phyloP scores from a whole-genome alignment of 192 early-diverging fungal genomes.

The Backusella liffmaniae region DNA sequence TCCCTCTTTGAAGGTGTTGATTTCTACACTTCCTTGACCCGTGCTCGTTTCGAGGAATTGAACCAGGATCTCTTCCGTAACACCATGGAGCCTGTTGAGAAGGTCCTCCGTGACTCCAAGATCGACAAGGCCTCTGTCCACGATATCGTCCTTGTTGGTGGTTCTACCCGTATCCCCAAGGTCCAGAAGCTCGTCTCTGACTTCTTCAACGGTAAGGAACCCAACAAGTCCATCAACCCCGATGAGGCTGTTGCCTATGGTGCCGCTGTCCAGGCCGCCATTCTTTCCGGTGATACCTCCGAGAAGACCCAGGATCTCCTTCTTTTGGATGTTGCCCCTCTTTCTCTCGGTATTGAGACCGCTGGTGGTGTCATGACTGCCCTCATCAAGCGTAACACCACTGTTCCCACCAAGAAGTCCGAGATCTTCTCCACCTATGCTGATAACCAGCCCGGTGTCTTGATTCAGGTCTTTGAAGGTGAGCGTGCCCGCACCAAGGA shows the following conservation, averaged over 20 bases:
- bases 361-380: constrained; percentile 98
- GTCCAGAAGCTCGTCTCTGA: constrained; percentile 98
- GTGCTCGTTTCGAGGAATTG: constrained; percentile 99
- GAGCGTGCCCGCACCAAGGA: constrained; percentile 98
- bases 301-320: constrained; percentile 96
- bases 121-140: constrained; percentile 89
- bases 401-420: constrained; percentile 97
- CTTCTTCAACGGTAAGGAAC: constrained; percentile 99
- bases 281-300: constrained; percentile 93
- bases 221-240: constrained; percentile 98
- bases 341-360: constrained; percentile 98
- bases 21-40: constrained; percentile 93
- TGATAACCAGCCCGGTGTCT: constrained; percentile 98
- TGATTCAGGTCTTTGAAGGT: constrained; percentile 98
- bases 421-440: constrained; percentile 97
- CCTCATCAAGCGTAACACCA: constrained; percentile 98
- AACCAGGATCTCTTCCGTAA: constrained; percentile 96
- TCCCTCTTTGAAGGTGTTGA: constrained; percentile 98
- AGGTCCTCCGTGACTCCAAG: constrained; percentile 96
- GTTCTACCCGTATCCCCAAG: constrained; percentile 99
- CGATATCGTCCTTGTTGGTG: constrained; percentile 98
- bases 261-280: constrained; percentile 97
- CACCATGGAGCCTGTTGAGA: constrained; percentile 96
- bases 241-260: constrained; percentile 99
- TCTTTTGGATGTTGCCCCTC: constrained; percentile 93